These are phyloP conservation scores for Hypoxylon rickii DNA, from an alignment of 495 filamentous ascomycete species.

Conservation along the genomic window DNA sequence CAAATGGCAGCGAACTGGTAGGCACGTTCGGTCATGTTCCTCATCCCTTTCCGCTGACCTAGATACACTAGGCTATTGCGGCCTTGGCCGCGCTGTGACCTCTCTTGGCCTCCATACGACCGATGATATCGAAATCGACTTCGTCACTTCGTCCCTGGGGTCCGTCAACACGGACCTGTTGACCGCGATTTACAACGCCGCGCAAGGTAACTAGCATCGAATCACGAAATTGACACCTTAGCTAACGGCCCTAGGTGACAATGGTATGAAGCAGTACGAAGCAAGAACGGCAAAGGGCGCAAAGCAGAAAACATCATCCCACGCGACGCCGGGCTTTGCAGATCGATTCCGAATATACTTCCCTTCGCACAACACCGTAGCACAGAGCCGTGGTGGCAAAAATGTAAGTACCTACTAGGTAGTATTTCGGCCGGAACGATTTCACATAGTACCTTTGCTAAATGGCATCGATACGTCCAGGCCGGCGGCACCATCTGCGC, in stretches of 20 bases:
- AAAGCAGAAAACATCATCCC: slow-evolving; percentile 38
- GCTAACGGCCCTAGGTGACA: slow-evolving; percentile 53
- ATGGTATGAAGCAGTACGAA: slow-evolving; percentile 60
- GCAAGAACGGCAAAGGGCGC: slow-evolving; percentile 43
- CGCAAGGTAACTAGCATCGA: slow-evolving; percentile 59
- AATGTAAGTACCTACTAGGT: slow-evolving; percentile 40
- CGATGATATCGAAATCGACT: slow-evolving; percentile 61
- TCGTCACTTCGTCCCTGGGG: slow-evolving; percentile 77
- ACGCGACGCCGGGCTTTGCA: slow-evolving; percentile 46
- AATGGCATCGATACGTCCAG: too few relatives aligned
- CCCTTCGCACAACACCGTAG: slow-evolving; percentile 75
- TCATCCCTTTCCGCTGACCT: not conserved
- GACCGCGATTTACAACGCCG: slow-evolving; percentile 72
- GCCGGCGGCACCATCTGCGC: slow-evolving; percentile 83
- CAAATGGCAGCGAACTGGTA: slow-evolving; percentile 65
- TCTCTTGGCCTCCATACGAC: slow-evolving; percentile 57
- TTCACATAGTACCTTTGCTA: too few relatives aligned
- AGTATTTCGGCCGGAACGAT: too few relatives aligned
- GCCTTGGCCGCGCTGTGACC: slow-evolving; percentile 65
- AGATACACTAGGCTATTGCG: slow-evolving; percentile 56
- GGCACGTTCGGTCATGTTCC: not conserved
- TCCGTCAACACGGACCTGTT: slow-evolving; percentile 70
- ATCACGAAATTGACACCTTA: not conserved
- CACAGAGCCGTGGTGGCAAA: slow-evolving; percentile 60
- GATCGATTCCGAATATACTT: slow-evolving; percentile 76